phyloP scores from a whole-genome alignment of 495 filamentous ascomycete genomes.

The Penicillium ochrochloron region DNA sequence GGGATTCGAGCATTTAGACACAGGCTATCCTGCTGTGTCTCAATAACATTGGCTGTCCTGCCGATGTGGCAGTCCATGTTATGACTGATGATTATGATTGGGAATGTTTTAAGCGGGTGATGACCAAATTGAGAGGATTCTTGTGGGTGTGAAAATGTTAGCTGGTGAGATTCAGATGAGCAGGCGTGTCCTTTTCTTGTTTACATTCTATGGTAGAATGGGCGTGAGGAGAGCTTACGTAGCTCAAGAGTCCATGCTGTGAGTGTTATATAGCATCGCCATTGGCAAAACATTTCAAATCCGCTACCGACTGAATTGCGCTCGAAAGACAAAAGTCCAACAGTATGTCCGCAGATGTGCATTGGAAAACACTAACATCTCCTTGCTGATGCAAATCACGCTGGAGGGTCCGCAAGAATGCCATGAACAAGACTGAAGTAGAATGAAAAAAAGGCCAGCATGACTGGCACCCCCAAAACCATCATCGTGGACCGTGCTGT shows the following conservation, averaged over 20 bases:
- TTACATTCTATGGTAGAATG: not conserved
- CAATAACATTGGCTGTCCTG: constrained; percentile 26
- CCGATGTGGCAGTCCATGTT: constrained; percentile 9
- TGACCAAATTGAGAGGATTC: not conserved
- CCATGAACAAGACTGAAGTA: constrained; percentile 6
- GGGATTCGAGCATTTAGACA: constrained; percentile 37
- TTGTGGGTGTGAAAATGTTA: not conserved
- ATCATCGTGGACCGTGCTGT: constrained; percentile 6
- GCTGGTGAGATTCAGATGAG: not conserved
- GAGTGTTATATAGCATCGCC: not conserved
- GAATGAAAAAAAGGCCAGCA: constrained; percentile 13
- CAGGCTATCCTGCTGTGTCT: constrained; percentile 24
- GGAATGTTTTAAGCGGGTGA: not conserved
- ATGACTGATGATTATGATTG: constrained; percentile 21
- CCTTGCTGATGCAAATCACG: constrained; percentile 33
- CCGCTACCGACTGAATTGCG: not conserved
- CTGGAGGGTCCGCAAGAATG: constrained; percentile 20
- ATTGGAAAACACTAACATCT: constrained; percentile 19
- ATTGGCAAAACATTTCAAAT: not conserved
- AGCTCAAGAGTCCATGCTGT: not conserved
- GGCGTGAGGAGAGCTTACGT: not conserved
- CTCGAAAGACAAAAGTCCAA: not conserved
- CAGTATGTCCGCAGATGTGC: not conserved
- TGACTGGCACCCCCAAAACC: not conserved
- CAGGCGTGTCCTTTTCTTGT: not conserved